These are phyloP conservation scores for Rhynchospora pubera DNA, from an alignment of 176 grass and related monocot genomes.

Conservation along the genomic window DNA sequence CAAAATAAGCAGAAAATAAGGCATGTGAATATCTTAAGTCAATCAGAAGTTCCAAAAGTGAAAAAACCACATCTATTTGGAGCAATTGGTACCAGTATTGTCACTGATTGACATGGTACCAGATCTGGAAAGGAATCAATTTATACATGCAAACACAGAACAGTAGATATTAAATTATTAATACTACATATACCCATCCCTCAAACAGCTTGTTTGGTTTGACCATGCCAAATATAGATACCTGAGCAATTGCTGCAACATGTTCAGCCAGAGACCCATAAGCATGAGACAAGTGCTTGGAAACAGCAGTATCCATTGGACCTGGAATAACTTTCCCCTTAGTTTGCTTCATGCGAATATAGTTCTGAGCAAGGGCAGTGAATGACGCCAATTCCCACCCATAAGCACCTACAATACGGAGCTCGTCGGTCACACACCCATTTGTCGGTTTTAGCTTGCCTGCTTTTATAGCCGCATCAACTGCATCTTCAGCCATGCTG, in stretches of 20 bases:
- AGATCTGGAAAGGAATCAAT: not conserved
- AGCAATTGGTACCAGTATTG: not conserved
- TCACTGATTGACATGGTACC: not conserved
- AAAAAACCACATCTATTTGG: not conserved
- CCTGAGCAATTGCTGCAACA: conserved; percentile 88
- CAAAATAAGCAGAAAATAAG: conserved; percentile 4
- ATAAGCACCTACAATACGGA: conserved; percentile 73
- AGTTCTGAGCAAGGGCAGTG: conserved; percentile 74
- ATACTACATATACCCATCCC: not conserved
- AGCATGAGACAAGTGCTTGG: conserved; percentile 81
- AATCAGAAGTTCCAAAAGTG: not conserved
- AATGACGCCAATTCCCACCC: conserved; percentile 84
- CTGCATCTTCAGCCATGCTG: conserved; percentile 97
- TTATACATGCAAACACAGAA: not conserved
- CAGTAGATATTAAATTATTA: not conserved
- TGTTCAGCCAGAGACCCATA: conserved; percentile 79
- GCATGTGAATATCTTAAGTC: not conserved
- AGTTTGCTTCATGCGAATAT: conserved; percentile 74
- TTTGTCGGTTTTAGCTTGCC: conserved; percentile 74
- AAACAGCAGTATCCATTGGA: conserved; percentile 73
- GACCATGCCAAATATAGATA: conserved; percentile 9
- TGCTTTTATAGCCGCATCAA: conserved; percentile 69
- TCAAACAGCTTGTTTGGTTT: not conserved
- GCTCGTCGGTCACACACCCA: conserved; percentile 73
- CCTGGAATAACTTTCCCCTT: conserved; percentile 89